Evolutionary conservation across 768 basidiomycete genomes (phyloP).

Genomic region (Rhizopogon rudus): DNA sequence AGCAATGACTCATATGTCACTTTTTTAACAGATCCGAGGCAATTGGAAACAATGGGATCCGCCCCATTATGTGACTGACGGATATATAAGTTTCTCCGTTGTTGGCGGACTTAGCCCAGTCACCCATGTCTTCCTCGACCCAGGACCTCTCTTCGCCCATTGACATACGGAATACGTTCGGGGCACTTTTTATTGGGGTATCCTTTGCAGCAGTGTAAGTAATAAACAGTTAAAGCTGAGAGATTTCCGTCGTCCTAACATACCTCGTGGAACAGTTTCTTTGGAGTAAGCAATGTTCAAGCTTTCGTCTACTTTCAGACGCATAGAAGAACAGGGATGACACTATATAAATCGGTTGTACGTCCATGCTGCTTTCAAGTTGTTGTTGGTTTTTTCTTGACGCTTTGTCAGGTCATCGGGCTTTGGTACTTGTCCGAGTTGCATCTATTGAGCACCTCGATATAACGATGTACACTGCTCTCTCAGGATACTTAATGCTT

Average conservation of each 20-base stretch:
- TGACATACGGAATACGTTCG: background rate
- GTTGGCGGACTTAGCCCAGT: background rate
- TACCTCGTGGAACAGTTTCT: background rate
- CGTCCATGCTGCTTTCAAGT: background rate
- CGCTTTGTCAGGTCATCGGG: slow-evolving; percentile 1
- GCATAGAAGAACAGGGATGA: background rate
- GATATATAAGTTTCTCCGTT: too few species aligned
- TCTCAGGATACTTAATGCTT: slow-evolving; percentile 29
- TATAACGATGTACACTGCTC: background rate
- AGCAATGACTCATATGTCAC: too few species aligned
- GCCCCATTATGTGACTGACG: too few species aligned
- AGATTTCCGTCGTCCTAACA: background rate
- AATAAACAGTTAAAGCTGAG: background rate
- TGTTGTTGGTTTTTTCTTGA: background rate
- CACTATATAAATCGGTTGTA: background rate
- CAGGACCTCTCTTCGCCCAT: background rate
- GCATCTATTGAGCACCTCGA: background rate
- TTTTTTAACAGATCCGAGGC: too few species aligned
- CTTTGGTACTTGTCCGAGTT: slow-evolving; percentile 1
- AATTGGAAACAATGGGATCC: too few species aligned
- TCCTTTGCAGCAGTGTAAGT: background rate
- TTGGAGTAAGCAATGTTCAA: background rate
- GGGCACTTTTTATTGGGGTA: background rate
- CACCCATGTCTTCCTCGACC: background rate
- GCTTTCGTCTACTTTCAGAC: background rate